Percentiles rank a stretch among this genome's conserved stretches.
phyloP scores from a whole-genome alignment of 2,329 filamentous ascomycete genomes.

The Phialophora macrospora region DNA sequence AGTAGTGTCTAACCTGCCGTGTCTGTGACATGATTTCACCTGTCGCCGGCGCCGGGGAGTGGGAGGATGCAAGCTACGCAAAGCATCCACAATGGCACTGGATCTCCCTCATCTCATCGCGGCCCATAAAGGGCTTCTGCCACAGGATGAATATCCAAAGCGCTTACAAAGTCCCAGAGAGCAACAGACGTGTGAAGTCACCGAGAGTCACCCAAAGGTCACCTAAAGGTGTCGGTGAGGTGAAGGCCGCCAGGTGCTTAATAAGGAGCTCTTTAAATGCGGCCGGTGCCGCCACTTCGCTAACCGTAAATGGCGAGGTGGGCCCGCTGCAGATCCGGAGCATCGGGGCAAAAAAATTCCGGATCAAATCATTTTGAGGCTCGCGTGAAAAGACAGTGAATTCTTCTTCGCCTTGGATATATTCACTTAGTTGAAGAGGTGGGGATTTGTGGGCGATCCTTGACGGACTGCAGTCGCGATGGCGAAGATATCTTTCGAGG shows the following conservation, averaged over 20 bases:
- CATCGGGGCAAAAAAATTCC: not conserved
- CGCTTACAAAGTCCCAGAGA: not conserved
- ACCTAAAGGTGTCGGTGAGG: no score
- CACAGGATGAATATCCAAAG: no score
- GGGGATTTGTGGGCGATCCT: not conserved
- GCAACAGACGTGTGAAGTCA: not conserved
- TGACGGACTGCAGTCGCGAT: constrained; percentile 12
- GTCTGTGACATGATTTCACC: no score
- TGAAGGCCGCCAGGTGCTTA: not conserved
- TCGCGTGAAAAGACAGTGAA: not conserved
- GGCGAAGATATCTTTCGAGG: constrained; percentile 32
- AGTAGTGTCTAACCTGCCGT: no score
- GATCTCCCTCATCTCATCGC: no score
- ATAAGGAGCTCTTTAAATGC: not conserved
- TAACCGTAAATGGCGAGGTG: not conserved
- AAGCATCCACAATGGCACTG: no score
- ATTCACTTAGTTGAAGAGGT: not conserved
- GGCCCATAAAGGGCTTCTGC: no score
- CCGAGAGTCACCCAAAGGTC: no score
- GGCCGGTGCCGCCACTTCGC: not conserved
- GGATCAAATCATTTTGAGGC: not conserved
- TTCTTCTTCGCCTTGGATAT: not conserved
- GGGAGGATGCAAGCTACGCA: no score
- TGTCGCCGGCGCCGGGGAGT: no score
- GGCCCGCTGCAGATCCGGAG: not conserved